Evolutionary conservation across 148 eudicot species (phyloP).

Genomic region (Rhododendron henanense): DNA sequence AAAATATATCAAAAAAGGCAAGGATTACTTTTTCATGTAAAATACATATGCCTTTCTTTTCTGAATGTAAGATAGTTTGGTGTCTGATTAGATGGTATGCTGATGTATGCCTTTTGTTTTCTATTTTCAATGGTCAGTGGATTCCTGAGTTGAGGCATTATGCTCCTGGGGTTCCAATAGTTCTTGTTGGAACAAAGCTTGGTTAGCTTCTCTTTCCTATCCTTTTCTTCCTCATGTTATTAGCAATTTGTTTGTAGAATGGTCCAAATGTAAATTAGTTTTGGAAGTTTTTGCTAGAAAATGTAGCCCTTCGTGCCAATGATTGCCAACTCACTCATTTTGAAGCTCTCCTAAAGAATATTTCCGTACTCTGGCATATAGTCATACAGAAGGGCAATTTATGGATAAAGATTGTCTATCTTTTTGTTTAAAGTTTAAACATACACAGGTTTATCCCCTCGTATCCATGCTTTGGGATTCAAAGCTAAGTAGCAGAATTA

Average conservation of each 20-base stretch:
- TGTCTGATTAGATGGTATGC: constrained; percentile 10
- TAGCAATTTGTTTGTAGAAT: not conserved
- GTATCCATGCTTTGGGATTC: not conserved
- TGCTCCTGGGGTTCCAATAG: constrained; percentile 83
- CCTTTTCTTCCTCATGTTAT: not conserved
- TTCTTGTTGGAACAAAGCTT: constrained; percentile 86
- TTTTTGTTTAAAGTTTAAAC: not conserved
- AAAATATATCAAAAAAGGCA: constrained; percentile 5
- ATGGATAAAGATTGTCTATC: not conserved
- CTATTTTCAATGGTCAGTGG: constrained; percentile 18
- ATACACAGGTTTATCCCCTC: not conserved
- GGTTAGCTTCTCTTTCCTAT: constrained; percentile 37
- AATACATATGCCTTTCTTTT: not conserved
- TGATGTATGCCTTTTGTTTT: constrained; percentile 8
- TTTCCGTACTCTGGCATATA: not conserved
- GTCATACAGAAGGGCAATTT: not conserved
- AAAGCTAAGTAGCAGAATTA: not conserved
- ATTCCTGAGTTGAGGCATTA: constrained; percentile 83
- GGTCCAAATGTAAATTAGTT: not conserved
- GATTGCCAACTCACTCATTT: not conserved
- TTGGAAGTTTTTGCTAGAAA: not conserved
- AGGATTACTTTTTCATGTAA: not conserved
- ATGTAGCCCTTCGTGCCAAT: not conserved
- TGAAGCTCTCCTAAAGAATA: not conserved
- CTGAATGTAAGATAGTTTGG: not conserved